Conservation (phyloP, 768 basidiomycete genomes). For the Exsudoporus frostii region DNA sequence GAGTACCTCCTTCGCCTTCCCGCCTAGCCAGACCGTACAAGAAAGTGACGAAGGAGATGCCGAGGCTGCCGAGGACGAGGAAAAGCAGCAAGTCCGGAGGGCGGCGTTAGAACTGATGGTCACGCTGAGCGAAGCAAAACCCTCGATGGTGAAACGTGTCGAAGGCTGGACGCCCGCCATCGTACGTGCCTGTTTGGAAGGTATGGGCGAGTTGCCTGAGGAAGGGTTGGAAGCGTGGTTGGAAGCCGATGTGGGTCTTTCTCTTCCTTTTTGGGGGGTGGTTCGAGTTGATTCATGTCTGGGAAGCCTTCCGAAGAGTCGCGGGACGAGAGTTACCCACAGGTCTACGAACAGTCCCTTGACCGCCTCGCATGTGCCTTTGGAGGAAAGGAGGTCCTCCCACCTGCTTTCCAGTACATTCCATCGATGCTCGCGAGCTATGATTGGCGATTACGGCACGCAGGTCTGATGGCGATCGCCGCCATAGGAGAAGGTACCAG, state of each 20-base stretch:
- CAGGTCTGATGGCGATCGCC: conserved; percentile 84
- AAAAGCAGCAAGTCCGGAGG: conserved; percentile 64
- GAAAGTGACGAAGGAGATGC: conserved; percentile 30
- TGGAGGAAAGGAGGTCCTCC: conserved; percentile 72
- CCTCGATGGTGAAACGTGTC: conserved; percentile 63
- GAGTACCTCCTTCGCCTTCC: conserved; percentile 39
- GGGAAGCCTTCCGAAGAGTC: conserved; percentile 61
- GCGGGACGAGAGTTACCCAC: conserved; percentile 61
- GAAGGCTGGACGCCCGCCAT: conserved; percentile 69
- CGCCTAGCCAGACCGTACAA: conserved; percentile 32
- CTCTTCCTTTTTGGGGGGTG: neutral
- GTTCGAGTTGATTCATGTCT: neutral
- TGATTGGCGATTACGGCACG: conserved; percentile 84
- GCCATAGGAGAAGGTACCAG: conserved; percentile 82
- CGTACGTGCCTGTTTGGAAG: conserved; percentile 76
- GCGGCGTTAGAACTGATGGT: conserved; percentile 83
- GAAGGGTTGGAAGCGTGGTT: conserved; percentile 61
- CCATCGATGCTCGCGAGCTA: conserved; percentile 78
- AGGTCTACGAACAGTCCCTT: conserved; percentile 77
- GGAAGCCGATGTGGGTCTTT: conserved; percentile 63
- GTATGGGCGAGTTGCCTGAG: conserved; percentile 75
- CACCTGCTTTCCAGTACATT: conserved; percentile 78
- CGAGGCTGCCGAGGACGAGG: conserved; percentile 53
- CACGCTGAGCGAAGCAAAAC: conserved; percentile 70
- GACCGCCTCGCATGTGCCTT: conserved; percentile 80